These are phyloP conservation scores for Ceratobasidium sp. DNA, from an alignment of 1,284 basidiomycete genomes.

Conservation along the genomic window DNA sequence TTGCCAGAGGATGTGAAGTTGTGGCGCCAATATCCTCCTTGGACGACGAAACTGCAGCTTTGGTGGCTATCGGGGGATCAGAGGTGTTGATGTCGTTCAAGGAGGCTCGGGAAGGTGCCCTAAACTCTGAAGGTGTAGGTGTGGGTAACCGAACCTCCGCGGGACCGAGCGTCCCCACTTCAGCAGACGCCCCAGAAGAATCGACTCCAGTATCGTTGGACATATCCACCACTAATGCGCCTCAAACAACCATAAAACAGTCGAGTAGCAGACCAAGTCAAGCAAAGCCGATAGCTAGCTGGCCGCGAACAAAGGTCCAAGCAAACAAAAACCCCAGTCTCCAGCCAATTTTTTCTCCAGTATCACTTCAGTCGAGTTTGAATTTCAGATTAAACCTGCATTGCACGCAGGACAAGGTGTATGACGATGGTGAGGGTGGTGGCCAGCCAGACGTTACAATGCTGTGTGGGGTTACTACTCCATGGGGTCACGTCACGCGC, in stretches of 20 bases:
- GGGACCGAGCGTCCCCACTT: not conserved
- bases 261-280: not conserved
- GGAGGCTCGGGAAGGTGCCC: not conserved
- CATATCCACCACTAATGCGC: not conserved
- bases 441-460: not conserved
- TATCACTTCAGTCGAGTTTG: not conserved
- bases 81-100: not conserved
- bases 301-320: too few relatives aligned
- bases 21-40: not conserved
- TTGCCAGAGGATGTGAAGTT: not conserved
- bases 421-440: constrained; percentile 11
- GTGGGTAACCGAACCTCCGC: constrained; percentile 27
- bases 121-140: constrained; percentile 29
- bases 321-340: too few relatives aligned
- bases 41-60: not conserved
- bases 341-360: not conserved
- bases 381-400: not conserved
- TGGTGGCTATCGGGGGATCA: too few relatives aligned
- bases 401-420: not conserved
- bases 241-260: not conserved
- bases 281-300: not conserved
- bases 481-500: not conserved
- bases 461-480: not conserved
- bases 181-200: not conserved
- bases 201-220: not conserved